Evolutionary conservation across 129 eudicot species (phyloP).

Genomic region (Chrysanthemum lavandulifolium): DNA sequence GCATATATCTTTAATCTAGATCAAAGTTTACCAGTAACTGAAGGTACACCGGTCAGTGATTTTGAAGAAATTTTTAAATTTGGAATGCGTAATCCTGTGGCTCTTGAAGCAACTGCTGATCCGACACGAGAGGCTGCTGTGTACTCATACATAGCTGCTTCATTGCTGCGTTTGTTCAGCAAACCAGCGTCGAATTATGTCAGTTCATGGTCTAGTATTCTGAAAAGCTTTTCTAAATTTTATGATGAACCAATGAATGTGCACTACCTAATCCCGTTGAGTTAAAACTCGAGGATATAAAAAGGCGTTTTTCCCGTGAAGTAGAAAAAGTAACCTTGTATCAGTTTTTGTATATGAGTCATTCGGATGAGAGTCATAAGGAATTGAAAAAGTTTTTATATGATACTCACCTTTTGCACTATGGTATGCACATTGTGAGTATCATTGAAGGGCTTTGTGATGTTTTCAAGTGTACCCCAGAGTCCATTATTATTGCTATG

Average conservation of each 20-base stretch:
- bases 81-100: neutral
- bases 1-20: neutral
- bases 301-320: neutral
- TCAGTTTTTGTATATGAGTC: no score
- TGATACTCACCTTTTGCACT: no score
- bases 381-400: no score
- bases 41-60: neutral
- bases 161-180: slow-evolving; percentile 2
- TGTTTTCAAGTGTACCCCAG: no score
- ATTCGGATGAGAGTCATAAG: no score
- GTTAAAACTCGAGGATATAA: neutral
- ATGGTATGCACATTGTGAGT: no score
- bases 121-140: slow-evolving; percentile 10
- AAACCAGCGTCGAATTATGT: neutral
- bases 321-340: no score
- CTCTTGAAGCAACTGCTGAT: neutral
- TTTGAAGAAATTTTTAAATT: neutral
- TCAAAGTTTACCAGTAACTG: neutral
- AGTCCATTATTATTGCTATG: no score
- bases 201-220: neutral
- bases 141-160: slow-evolving; percentile 7
- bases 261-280: neutral
- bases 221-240: neutral
- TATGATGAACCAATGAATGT: slow-evolving; percentile 2
- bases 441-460: no score